Evolutionary conservation across 2,329 filamentous ascomycete genomes (phyloP), one percentile per base, ranked within the genome.

Genomic region (Colletotrichum simmondsii): DNA sequence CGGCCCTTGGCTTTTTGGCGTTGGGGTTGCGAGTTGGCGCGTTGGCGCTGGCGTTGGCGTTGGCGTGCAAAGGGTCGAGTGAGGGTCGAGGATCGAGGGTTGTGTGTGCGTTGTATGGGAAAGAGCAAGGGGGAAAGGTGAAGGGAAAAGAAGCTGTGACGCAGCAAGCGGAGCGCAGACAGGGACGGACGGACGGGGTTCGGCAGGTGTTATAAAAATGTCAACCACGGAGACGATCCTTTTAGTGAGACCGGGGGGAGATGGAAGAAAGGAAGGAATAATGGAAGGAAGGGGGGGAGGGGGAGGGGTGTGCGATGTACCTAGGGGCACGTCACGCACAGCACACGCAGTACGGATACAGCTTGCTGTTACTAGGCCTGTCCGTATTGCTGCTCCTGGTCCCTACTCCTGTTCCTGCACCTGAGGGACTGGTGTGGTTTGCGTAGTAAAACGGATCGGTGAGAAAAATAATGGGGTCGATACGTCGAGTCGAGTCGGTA

Each of bases 151-250:
- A 61, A 70, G 60, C 66, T 72, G 70, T 70, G 66, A 72, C 70
- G 66, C 70, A 70, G 69, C 58, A 68, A 49, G 60, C 70, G 66
- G 66, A 72, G 60, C 53, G 66, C 66, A 72, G 60, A 54, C 70
- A 72, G 60, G 70, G 70, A 72, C 70, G 46, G 65, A 59, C 58
- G 37, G 70, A 70, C 66, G 70, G 70, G 66, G 70, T 65, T 72
- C 70, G 70, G 66, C 70, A 73, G 71, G 71, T 73, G 49, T 73
- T 73, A 70, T 73, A 73, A 71, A 72, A 72, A 65, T 72, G 70
- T 72, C 70, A 72, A 73, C 66, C 70, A 60, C 66, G 71, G 71
- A 71, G 66, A 65, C 66, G 71, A 73, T 73, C 71, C 46, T 53
- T 71, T 71, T 73, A 73, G 71, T 70, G 66, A 71, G 71, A 68